Evolutionary conservation across 1,284 basidiomycete species (phyloP), one percentile per base, ranked within the genome.

Genomic region (Ganoderma meredithae): DNA sequence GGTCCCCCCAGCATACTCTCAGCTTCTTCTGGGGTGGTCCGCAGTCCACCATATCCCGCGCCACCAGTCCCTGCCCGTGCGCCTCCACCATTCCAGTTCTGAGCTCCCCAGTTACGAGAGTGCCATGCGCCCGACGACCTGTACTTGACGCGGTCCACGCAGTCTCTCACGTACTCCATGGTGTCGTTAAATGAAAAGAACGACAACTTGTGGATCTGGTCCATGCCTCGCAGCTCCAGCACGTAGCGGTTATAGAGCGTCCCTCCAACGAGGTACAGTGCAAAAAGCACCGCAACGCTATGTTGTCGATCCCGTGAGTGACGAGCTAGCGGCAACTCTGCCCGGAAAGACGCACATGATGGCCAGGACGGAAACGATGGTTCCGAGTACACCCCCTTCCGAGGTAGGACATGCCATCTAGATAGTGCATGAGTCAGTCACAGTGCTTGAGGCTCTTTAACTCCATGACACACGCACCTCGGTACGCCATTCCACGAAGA

Each of bases 401-500:
- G 84, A 83, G 0, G 84, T 86, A 5, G 90, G 85, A 74, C 90
- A 94, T 40, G 91, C 92, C 76, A 83, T 84, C 90, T 91, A 67
- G 22, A 63, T 1, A 58, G 44, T 39, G 27, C 15, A 44, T 41
- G 62, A 19, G 56, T 72, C 36, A 65, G 60, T 40, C 15, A 27
- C 55, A 62, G 68, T 5, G 67, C 55, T 60, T 36, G 60, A 53
- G n/a, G 44, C 44, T 25, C 22, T 55, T 40, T 40, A 55, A 56
- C n/a, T 41, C 52, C 52, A 8, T 49, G 64, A 63, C 66, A 56
- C 85, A 76, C 71, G 27, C 31, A 92, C 92, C 72, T 86, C 86
- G 25, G 89, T 93, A 67, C 84, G 83, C 91, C 90, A 94, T 80
- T 94, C 91, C 59, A 92, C 78, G 65, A 89, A 85, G 76, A 88